These are phyloP conservation scores for Vitis hybrid DNA, from an alignment of 177 flowering plant species.

Conservation along the genomic window DNA sequence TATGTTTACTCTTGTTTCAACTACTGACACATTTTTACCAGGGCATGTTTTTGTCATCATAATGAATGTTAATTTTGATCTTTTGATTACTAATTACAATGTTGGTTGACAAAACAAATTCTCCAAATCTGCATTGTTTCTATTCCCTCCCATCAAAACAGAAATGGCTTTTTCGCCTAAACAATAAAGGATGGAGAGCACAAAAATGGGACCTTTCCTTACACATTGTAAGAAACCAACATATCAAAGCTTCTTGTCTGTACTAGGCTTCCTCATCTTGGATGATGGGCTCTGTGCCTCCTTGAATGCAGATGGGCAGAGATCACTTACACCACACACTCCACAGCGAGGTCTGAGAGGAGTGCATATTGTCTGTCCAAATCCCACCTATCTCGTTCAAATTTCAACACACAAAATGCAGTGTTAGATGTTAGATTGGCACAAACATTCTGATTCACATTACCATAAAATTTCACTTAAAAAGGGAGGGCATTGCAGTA, in stretches of 20 bases:
- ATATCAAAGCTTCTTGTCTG: conserved; percentile 22
- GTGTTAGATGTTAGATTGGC: no score
- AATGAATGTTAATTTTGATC: no score
- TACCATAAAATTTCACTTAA: no score
- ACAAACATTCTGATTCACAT: no score
- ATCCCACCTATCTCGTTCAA: conserved; percentile 70
- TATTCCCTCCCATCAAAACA: background rate
- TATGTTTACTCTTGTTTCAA: no score
- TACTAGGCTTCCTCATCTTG: conserved; percentile 40
- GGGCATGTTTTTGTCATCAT: no score
- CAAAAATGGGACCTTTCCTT: background rate
- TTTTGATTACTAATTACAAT: no score
- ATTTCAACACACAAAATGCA: background rate
- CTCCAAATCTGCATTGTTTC: background rate
- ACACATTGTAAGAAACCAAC: background rate
- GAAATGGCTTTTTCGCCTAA: no score
- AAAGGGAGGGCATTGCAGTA: background rate
- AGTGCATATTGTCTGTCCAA: conserved; percentile 94
- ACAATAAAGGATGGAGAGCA: background rate
- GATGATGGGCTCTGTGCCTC: conserved; percentile 57
- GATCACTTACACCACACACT: conserved; percentile 50
- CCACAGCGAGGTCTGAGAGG: conserved; percentile 88
- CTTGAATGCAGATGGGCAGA: conserved; percentile 92
- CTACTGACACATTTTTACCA: no score
- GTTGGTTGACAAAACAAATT: background rate